Conservation (phyloP, 768 basidiomycete species). For the Fistulinella prunicolor region DNA sequence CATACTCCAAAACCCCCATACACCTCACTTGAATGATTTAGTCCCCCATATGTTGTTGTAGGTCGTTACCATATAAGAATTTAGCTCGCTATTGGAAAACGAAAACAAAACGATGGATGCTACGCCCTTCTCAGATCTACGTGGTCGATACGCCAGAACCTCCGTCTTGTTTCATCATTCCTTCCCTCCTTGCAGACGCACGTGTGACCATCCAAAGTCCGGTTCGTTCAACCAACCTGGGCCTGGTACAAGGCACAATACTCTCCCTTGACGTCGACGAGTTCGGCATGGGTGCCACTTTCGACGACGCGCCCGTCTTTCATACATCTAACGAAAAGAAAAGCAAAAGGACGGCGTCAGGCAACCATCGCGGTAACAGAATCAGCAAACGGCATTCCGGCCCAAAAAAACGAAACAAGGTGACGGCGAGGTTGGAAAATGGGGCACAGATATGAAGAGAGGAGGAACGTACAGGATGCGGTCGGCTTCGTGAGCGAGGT, state of each 20-base stretch:
- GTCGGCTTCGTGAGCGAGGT: constrained; percentile 49
- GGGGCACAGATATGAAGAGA: too few species aligned
- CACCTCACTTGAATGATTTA: neutral
- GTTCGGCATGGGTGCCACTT: constrained; percentile 28
- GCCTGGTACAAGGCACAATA: constrained; percentile 31
- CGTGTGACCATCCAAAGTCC: too few species aligned
- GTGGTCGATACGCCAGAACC: too few species aligned
- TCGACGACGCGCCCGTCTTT: constrained; percentile 32
- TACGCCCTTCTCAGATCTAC: too few species aligned
- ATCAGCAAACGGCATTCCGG: too few species aligned
- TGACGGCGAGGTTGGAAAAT: too few species aligned
- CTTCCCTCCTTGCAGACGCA: too few species aligned
- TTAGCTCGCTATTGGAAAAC: constrained; percentile 2
- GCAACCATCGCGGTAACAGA: too few species aligned
- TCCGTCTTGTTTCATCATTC: too few species aligned
- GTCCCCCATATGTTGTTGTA: neutral
- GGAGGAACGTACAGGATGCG: constrained; percentile 45
- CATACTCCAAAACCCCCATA: neutral
- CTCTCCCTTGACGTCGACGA: constrained; percentile 21
- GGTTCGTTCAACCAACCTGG: constrained; percentile 2
- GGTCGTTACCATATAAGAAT: constrained; percentile 26
- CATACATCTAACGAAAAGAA: constrained; percentile 24
- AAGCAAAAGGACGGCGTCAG: too few species aligned
- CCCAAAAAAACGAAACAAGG: too few species aligned
- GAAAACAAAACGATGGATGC: neutral